These are phyloP conservation scores for Cladosporium cucumerinum DNA, from an alignment of 2,329 filamentous ascomycete genomes.

Conservation along the genomic window DNA sequence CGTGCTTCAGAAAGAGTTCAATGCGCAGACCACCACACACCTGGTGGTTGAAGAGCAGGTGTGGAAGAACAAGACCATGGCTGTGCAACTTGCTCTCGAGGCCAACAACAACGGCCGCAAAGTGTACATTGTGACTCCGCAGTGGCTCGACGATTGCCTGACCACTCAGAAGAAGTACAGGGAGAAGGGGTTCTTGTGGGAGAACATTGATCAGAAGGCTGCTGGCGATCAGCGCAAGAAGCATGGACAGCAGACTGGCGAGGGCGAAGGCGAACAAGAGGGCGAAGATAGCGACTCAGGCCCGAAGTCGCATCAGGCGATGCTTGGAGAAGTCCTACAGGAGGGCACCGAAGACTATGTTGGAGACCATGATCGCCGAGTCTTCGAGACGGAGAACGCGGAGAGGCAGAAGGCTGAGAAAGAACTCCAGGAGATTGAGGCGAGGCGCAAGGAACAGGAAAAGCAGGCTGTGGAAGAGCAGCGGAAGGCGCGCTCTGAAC, in stretches of 20 bases:
- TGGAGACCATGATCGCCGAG: slow-evolving; percentile 28
- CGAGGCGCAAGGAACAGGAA: slow-evolving; percentile 18
- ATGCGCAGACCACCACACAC: slow-evolving; percentile 58
- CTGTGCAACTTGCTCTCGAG: neutral
- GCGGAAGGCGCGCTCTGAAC: slow-evolving; percentile 25
- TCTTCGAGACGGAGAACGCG: neutral
- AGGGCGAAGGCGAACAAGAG: slow-evolving; percentile 12
- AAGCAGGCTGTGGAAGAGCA: slow-evolving; percentile 22
- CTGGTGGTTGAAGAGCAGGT: slow-evolving; percentile 64
- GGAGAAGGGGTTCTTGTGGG: slow-evolving; percentile 38
- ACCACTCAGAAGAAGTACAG: slow-evolving; percentile 30
- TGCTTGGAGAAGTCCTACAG: slow-evolving; percentile 36
- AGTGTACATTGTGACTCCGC: slow-evolving; percentile 39
- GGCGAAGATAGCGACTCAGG: neutral
- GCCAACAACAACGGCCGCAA: slow-evolving; percentile 16
- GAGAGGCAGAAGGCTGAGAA: slow-evolving; percentile 32
- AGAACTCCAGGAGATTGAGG: slow-evolving; percentile 30
- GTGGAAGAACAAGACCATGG: slow-evolving; percentile 46
- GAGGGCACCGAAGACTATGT: slow-evolving; percentile 27
- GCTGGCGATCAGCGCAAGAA: slow-evolving; percentile 35
- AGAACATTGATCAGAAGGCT: slow-evolving; percentile 15
- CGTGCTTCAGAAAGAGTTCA: slow-evolving; percentile 44
- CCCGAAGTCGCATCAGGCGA: slow-evolving; percentile 16
- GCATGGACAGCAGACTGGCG: slow-evolving; percentile 20
- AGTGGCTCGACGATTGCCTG: slow-evolving; percentile 52